Conservation (phyloP, 2,329 filamentous ascomycete genomes). For the Xylaria multiplex region DNA sequence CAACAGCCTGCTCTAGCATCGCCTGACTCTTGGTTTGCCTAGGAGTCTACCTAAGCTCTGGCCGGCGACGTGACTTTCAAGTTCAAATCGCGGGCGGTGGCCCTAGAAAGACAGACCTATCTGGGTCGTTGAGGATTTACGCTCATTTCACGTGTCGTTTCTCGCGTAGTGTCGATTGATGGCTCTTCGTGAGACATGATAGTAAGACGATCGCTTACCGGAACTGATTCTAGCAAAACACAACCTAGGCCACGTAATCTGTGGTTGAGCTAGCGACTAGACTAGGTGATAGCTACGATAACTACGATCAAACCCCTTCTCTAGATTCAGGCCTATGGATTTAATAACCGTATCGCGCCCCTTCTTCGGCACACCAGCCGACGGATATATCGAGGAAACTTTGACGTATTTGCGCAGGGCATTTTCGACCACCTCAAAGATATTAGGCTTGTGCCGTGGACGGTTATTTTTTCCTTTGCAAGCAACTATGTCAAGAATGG, state of each 20-base stretch:
- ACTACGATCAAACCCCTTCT: neutral
- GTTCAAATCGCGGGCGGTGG: neutral
- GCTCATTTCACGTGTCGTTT: neutral
- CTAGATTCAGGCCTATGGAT: neutral
- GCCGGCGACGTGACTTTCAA: neutral
- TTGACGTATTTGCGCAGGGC: neutral
- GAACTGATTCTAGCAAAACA: constrained; percentile 2
- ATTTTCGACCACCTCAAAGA: neutral
- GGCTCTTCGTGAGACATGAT: neutral
- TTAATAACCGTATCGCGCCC: neutral
- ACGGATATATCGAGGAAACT: neutral
- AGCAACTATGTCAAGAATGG: constrained; percentile 32
- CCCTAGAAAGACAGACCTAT: neutral
- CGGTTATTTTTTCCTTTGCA: constrained; percentile 30
- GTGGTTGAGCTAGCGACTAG: neutral
- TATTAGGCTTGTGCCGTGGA: constrained; percentile 3
- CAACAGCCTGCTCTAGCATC: constrained; percentile 26
- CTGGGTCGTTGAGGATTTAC: constrained; percentile 1
- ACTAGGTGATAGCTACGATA: neutral
- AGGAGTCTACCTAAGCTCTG: constrained; percentile 9
- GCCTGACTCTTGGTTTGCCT: neutral
- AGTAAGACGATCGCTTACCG: neutral
- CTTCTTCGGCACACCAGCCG: neutral
- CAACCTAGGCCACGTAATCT: neutral
- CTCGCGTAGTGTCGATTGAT: neutral